Conservation (phyloP, 1,139 yeast genomes). For the Yamadazyma diddensiae region DNA sequence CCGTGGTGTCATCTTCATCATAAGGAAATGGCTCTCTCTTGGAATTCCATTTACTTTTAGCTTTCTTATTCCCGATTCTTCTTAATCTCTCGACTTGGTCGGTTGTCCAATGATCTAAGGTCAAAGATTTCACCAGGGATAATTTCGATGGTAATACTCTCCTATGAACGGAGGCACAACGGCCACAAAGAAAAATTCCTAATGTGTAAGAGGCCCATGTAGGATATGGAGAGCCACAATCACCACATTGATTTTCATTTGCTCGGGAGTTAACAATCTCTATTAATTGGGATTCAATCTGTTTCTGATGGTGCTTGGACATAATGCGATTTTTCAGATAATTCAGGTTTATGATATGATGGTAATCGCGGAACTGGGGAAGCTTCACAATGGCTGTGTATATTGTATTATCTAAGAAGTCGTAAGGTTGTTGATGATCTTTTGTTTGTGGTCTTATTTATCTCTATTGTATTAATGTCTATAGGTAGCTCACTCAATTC, state of each 20-base stretch:
- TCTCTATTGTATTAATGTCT: too few relatives aligned
- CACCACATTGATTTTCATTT: slow-evolving; percentile 67
- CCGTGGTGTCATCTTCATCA: slow-evolving; percentile 56
- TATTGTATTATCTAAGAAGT: too few relatives aligned
- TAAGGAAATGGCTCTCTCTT: slow-evolving; percentile 64
- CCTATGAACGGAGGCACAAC: slow-evolving; percentile 78
- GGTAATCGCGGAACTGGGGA: too few relatives aligned
- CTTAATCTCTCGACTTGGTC: slow-evolving; percentile 59
- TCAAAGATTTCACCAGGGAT: slow-evolving; percentile 74
- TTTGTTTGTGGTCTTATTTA: too few relatives aligned
- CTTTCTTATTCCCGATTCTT: slow-evolving; percentile 62
- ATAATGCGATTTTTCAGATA: too few relatives aligned
- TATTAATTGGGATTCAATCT: slow-evolving; percentile 40
- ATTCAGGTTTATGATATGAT: too few relatives aligned
- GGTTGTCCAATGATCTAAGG: slow-evolving; percentile 73
- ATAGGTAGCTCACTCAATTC: too few relatives aligned
- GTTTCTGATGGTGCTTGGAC: slow-evolving; percentile 35
- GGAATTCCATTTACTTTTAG: slow-evolving; percentile 64
- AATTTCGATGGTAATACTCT: slow-evolving; percentile 51
- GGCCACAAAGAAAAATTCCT: slow-evolving; percentile 71
- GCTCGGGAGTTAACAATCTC: slow-evolving; percentile 38
- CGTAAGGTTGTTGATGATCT: too few relatives aligned
- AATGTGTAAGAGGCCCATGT: slow-evolving; percentile 51
- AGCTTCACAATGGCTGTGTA: too few relatives aligned
- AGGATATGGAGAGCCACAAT: slow-evolving; percentile 63